These are phyloP conservation scores for Stramenopiles sp. DNA, from an alignment of 352 stramenopile species.

Conservation along the genomic window DNA sequence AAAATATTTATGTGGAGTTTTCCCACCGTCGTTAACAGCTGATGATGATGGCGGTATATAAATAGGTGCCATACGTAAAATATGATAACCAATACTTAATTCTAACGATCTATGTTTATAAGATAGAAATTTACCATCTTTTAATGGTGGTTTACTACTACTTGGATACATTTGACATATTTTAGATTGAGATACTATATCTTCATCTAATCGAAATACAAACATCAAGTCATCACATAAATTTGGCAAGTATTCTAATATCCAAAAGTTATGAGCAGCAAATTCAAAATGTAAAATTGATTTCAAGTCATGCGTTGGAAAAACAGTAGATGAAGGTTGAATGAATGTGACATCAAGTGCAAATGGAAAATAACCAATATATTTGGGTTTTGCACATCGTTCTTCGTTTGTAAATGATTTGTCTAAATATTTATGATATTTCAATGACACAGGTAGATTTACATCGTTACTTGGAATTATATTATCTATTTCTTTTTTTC, in stretches of 20 bases:
- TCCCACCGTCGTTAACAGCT: background rate
- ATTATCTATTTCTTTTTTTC: no score
- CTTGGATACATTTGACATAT: background rate
- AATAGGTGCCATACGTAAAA: background rate
- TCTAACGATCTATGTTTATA: background rate
- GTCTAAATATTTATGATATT: background rate
- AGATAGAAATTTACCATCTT: background rate
- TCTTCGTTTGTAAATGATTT: background rate
- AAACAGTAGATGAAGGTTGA: background rate
- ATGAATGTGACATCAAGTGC: background rate
- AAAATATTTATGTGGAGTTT: background rate
- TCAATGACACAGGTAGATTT: background rate
- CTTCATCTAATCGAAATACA: background rate
- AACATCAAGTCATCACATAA: background rate
- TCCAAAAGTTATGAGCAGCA: background rate
- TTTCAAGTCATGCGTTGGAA: background rate
- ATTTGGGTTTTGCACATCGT: background rate
- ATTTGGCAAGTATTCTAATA: background rate
- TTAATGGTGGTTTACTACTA: background rate
- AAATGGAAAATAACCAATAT: background rate
- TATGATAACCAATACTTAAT: background rate
- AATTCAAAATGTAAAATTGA: background rate
- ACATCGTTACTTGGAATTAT: no score
- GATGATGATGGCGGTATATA: background rate
- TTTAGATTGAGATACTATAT: background rate